Evolutionary conservation across 1,139 yeast genomes (phyloP), one percentile per base, ranked within the genome.

Genomic region (Blastobotrys capitulatus): DNA sequence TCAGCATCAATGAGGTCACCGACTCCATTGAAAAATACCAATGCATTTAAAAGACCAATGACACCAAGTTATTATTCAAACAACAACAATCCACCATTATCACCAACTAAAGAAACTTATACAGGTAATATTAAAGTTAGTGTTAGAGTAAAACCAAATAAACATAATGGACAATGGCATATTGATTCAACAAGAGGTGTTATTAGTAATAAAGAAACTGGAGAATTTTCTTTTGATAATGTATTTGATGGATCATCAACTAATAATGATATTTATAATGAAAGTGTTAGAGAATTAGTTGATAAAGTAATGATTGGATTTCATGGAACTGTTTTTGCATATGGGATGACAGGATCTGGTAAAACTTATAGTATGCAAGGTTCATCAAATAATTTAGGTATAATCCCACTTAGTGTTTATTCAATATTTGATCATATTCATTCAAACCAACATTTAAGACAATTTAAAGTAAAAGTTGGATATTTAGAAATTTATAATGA

Each of bases 291-390:
- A 29, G 80, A 79, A 1, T 71, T 88, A 40, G 82, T 90, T 1
- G 69, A 74, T 25, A 79, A 82, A 54, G 82, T 87, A 51, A 71
- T 88, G 56, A 82, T 83, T 34, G 96, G 96, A 0, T 89, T 72
- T 64, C 88, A 89, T 62, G 95, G 92, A 9, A 90, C 96, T 0
- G 82, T 90, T 0, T 88, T 90, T 66, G 96, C 96, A 1, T 88
- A 89, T 62, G 95, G 96, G 45, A 86, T 86, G 90, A 88, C 97
- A 0, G 97, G 97, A 0, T 87, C 96, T 1, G 97, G 97, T 31
- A 90, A 90, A 65, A 90, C 97, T 0, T 85, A 80, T 62, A 83
- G 95, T 2, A 88, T 90, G 96, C 85, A 85, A 56, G 96, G 96
- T 32, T 72, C 76, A 12, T 72, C 69, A 0, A 57, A 63, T 1